Conservation (phyloP, 306 rosid species). For the Vigna reflexopilosa region DNA sequence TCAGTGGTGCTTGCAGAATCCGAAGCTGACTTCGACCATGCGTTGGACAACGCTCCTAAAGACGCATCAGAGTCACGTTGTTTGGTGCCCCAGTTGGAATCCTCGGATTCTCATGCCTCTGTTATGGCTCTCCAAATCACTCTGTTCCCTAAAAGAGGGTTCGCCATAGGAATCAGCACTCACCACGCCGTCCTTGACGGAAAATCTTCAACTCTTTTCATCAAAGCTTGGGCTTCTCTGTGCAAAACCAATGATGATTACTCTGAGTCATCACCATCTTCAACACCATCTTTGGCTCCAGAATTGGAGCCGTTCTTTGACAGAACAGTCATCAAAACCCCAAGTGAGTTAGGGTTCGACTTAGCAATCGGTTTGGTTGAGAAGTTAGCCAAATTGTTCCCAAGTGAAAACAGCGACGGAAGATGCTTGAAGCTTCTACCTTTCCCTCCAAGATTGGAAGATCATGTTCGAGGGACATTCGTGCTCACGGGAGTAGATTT, state of each 20-base stretch:
- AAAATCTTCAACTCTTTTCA: constrained; percentile 48
- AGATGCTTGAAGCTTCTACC: constrained; percentile 40
- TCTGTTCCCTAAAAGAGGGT: constrained; percentile 54
- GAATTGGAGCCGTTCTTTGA: constrained; percentile 53
- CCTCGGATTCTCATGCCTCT: constrained; percentile 39
- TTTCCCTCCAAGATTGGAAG: constrained; percentile 4
- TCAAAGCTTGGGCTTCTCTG: constrained; percentile 62
- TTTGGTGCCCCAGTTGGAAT: constrained; percentile 54
- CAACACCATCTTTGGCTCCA: neutral
- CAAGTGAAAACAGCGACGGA: neutral
- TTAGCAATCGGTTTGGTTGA: neutral
- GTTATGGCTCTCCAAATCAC: constrained; percentile 60
- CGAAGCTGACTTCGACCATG: constrained; percentile 40
- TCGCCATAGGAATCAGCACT: constrained; percentile 52
- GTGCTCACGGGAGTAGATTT: constrained; percentile 41
- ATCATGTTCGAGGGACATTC: constrained; percentile 51
- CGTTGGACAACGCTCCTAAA: constrained; percentile 35
- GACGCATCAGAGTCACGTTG: constrained; percentile 41
- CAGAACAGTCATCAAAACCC: constrained; percentile 46
- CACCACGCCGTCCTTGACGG: constrained; percentile 70
- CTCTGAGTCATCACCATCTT: neutral
- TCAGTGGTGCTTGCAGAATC: constrained; percentile 58
- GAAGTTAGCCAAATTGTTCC: neutral
- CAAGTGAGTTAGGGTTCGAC: constrained; percentile 17
- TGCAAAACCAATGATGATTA: constrained; percentile 16